Evolutionary conservation across 306 rosid species (phyloP).

Genomic region (Sicyos edulis): DNA sequence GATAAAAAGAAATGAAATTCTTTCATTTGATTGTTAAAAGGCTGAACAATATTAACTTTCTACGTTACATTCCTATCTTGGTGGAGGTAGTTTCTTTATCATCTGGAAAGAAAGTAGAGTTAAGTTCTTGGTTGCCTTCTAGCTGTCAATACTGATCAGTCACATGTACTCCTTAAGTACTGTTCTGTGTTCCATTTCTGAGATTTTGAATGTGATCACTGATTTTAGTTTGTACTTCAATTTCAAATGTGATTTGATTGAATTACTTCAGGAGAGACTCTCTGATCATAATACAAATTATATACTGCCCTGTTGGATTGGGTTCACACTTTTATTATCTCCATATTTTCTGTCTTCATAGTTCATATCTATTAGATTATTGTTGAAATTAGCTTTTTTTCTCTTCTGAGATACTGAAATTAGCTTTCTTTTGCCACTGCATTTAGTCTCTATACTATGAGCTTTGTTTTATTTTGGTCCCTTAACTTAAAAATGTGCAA

Average conservation of each 20-base stretch:
- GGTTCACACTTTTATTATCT: neutral
- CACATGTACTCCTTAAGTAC: neutral
- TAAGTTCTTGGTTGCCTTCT: neutral
- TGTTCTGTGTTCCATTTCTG: neutral
- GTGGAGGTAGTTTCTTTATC: neutral
- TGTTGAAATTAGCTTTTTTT: neutral
- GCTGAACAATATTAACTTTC: neutral
- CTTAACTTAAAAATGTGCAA: no score
- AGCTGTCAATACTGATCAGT: neutral
- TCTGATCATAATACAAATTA: neutral
- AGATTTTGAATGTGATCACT: neutral
- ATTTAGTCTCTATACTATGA: neutral
- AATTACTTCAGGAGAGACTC: neutral
- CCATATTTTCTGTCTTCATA: neutral
- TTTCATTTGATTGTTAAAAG: conserved; percentile 2
- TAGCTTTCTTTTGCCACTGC: neutral
- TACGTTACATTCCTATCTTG: neutral
- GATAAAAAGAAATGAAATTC: neutral
- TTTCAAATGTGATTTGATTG: neutral
- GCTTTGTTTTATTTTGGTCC: no score
- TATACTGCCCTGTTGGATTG: neutral
- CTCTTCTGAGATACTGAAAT: no score
- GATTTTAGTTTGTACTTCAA: neutral
- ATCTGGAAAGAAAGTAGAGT: neutral
- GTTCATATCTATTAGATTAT: neutral